phyloP scores from a whole-genome alignment of 2,329 filamentous ascomycete genomes.

The Arthrinium phaeospermum region DNA sequence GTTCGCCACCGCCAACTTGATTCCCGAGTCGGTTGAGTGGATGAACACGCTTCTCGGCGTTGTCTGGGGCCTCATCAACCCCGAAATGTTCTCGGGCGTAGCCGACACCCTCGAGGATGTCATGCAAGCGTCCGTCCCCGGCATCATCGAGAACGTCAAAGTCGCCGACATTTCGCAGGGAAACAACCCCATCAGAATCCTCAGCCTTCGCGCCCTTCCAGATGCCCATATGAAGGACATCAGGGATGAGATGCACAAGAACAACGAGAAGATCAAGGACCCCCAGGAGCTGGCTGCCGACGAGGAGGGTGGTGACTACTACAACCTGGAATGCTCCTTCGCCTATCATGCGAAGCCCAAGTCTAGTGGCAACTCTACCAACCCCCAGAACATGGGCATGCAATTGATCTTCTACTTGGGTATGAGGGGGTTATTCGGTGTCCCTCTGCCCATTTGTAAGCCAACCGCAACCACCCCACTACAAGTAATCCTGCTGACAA shows the following conservation, averaged over 20 bases:
- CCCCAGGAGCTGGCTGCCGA: conserved; percentile 86
- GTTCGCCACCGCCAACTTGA: conserved; percentile 84
- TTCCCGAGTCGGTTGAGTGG: conserved; percentile 95
- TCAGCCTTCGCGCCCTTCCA: conserved; percentile 85
- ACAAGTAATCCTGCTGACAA: conserved; percentile 23
- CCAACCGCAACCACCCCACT: conserved; percentile 27
- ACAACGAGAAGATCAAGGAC: conserved; percentile 82
- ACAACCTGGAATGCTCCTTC: conserved; percentile 89
- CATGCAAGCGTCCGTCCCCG: conserved; percentile 76
- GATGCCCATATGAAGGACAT: conserved; percentile 82
- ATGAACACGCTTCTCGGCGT: conserved; percentile 88
- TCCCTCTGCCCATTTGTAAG: conserved; percentile 80
- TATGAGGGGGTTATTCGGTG: conserved; percentile 84
- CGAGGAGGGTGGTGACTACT: conserved; percentile 89
- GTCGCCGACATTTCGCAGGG: conserved; percentile 96
- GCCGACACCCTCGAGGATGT: conserved; percentile 83
- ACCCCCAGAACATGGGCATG: conserved; percentile 97
- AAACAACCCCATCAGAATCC: conserved; percentile 84
- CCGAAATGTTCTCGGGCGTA: conserved; percentile 90
- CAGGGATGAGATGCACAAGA: conserved; percentile 78
- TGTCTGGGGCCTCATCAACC: conserved; percentile 90
- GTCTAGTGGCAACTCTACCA: conserved; percentile 68
- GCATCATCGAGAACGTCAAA: conserved; percentile 90
- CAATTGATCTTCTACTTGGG: conserved; percentile 93
- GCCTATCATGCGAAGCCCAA: conserved; percentile 89